phyloP scores from a whole-genome alignment of 805 yeast genomes.

The Priceomyces medius region DNA sequence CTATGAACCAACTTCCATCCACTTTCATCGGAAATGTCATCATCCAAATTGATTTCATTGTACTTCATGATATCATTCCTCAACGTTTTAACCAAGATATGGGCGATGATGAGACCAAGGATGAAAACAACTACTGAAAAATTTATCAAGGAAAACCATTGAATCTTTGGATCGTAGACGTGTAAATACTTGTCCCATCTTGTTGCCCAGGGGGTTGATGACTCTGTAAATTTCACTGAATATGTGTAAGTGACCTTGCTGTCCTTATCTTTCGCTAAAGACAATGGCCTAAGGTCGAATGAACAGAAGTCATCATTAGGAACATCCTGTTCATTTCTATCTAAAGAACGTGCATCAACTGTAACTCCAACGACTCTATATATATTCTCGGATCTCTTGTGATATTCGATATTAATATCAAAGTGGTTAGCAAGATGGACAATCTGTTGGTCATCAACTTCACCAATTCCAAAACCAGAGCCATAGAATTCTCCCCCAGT shows the following conservation, averaged over 20 bases:
- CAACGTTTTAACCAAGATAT: slow-evolving; percentile 74
- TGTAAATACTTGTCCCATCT: slow-evolving; percentile 97
- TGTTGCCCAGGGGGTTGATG: slow-evolving; percentile 90
- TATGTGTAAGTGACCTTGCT: slow-evolving; percentile 77
- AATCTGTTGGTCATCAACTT: slow-evolving; percentile 51
- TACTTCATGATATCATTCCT: slow-evolving; percentile 83
- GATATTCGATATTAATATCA: slow-evolving; percentile 78
- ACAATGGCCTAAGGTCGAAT: slow-evolving; percentile 39
- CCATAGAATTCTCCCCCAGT: slow-evolving; percentile 68
- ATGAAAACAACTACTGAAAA: slow-evolving; percentile 79
- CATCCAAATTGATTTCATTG: slow-evolving; percentile 84
- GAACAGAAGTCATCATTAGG: slow-evolving; percentile 29
- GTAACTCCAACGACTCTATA: slow-evolving; percentile 90
- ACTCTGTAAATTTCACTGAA: slow-evolving; percentile 68
- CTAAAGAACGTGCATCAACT: slow-evolving; percentile 65
- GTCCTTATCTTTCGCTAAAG: slow-evolving; percentile 48
- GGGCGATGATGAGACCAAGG: slow-evolving; percentile 74
- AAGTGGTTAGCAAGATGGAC: slow-evolving; percentile 80
- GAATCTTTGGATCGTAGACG: slow-evolving; percentile 87
- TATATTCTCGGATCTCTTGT: slow-evolving; percentile 61
- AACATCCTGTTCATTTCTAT: slow-evolving; percentile 26
- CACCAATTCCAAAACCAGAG: slow-evolving; percentile 79
- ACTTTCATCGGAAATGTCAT: slow-evolving; percentile 84
- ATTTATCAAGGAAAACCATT: slow-evolving; percentile 91
- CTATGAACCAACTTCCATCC: slow-evolving; percentile 98